phyloP scores from a whole-genome alignment of 2,329 filamentous ascomycete genomes.

The Didymella segeticola region DNA sequence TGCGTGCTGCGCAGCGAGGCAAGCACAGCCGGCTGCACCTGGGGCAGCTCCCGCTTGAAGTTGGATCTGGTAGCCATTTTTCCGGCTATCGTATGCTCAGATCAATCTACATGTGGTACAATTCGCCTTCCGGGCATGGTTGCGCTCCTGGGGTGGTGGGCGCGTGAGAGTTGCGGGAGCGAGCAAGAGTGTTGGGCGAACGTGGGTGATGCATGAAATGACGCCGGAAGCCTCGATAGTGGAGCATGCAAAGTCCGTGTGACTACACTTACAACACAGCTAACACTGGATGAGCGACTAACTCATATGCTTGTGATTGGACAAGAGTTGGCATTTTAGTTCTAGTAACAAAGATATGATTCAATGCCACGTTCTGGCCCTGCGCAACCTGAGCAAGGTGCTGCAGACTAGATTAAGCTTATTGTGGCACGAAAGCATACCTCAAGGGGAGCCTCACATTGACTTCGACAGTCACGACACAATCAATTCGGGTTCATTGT shows the following conservation, averaged over 20 bases:
- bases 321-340: neutral
- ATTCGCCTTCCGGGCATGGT: slow-evolving; percentile 10
- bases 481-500: no score
- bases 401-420: no score
- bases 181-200: slow-evolving; percentile 14
- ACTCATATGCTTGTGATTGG: neutral
- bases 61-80: slow-evolving; percentile 55
- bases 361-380: no score
- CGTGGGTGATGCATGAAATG: slow-evolving; percentile 22
- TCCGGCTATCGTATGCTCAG: slow-evolving; percentile 2
- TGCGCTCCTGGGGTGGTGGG: neutral
- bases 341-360: no score
- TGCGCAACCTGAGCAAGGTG: no score
- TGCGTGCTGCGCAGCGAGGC: slow-evolving; percentile 79
- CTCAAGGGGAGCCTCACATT: no score
- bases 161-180: slow-evolving; percentile 10
- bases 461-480: no score
- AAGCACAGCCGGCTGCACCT: slow-evolving; percentile 61
- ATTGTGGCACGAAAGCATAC: no score
- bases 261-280: slow-evolving; percentile 9
- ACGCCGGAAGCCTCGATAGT: slow-evolving; percentile 15
- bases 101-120: slow-evolving; percentile 5
- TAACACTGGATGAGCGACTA: neutral
- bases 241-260: slow-evolving; percentile 23
- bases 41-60: slow-evolving; percentile 54